Base-by-base conservation (phyloP, 129 eudicot genomes). In the Chrysanthemum lavandulifolium region DNA sequence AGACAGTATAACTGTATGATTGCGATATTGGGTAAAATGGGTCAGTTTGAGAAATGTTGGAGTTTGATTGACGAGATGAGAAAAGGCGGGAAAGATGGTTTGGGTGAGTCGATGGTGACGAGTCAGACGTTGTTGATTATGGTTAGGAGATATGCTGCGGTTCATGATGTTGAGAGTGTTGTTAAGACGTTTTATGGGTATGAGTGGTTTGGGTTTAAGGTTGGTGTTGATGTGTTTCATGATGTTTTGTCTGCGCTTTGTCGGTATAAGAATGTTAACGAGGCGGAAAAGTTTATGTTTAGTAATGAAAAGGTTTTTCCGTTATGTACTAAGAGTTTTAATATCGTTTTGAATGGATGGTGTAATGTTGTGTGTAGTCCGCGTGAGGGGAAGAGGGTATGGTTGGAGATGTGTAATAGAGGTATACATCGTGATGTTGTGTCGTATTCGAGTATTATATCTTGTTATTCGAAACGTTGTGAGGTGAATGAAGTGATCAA, bases 271-370 rank as follows among this genome's bases (percentile, higher is more conserved):
- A 93, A 93, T 61, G 95, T 93, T 13, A 88, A 84, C 64, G 92
- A 87, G 76, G 98, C 98, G 2, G 98, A 93, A 81, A 75, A 76
- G 72, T 80, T 93, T 79, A 55, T 93, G 2, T 86, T 87, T 66
- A 43, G 95, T 70, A 93, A 84, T 64, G 80, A 78, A 79, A 80
- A 78, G 67, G 86, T 68, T 49, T 93, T 76, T 58, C 82, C 84
- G 2, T 74, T 89, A n/a, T 80, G 72, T 18, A 93, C 92, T 0
- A 93, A 93, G 78, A 84, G 96, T 72, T 93, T 83, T 27, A 90
- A 90, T 69, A 90, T 90, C 11, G 57, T 90, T 15, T 78, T 90
- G 5, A 90, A 87, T 62, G 98, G 98, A 51, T 93, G 95, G 96
- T 93, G 95, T 75, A 93, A 89, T 58, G 47, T 93, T 9, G 45